A percentile compares a stretch with the other conserved stretches of the same genome.
Evolutionary conservation across 495 filamentous ascomycete genomes (phyloP).

Genomic region (Darksidea phi): DNA sequence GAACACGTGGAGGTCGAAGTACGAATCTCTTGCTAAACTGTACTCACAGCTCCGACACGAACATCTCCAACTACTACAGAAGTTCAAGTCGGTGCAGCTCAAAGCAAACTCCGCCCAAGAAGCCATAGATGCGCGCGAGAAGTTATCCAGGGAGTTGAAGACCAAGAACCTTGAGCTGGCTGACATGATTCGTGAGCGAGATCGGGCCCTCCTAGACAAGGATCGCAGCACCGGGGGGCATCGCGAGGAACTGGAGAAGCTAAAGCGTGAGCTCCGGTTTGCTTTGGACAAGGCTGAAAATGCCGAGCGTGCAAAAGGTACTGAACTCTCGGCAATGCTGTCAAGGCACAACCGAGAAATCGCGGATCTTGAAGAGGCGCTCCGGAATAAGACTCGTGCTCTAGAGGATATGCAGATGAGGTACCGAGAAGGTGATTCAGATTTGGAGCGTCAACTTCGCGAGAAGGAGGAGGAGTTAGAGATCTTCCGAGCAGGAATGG

Average conservation of each 20-base stretch:
- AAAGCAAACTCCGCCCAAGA: constrained; percentile 96
- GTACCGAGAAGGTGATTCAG: constrained; percentile 74
- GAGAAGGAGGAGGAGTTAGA: constrained; percentile 98
- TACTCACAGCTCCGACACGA: constrained; percentile 95
- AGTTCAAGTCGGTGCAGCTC: constrained; percentile 91
- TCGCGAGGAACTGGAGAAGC: constrained; percentile 90
- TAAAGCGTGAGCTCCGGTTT: constrained; percentile 93
- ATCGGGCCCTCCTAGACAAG: constrained; percentile 89
- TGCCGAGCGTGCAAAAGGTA: constrained; percentile 85
- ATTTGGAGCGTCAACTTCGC: constrained; percentile 76
- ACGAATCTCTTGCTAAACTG: constrained; percentile 92
- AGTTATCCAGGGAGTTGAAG: constrained; percentile 94
- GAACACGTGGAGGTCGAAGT: constrained; percentile 95
- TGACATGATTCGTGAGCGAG: constrained; percentile 96
- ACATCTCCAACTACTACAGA: constrained; percentile 90
- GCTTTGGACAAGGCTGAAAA: constrained; percentile 91
- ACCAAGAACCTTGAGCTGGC: constrained; percentile 97
- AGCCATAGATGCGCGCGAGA: constrained; percentile 91
- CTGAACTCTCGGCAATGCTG: constrained; percentile 89
- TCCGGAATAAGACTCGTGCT: constrained; percentile 82
- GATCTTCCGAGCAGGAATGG: constrained; percentile 95
- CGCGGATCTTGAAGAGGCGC: constrained; percentile 88
- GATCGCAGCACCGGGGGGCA: constrained; percentile 81
- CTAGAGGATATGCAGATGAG: constrained; percentile 81
- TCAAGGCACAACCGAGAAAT: constrained; percentile 96